A percentile compares a stretch with the other conserved stretches of the same genome.
These are phyloP conservation scores for Exophiala calicioides DNA, from an alignment of 2,329 filamentous ascomycete genomes.

Conservation along the genomic window DNA sequence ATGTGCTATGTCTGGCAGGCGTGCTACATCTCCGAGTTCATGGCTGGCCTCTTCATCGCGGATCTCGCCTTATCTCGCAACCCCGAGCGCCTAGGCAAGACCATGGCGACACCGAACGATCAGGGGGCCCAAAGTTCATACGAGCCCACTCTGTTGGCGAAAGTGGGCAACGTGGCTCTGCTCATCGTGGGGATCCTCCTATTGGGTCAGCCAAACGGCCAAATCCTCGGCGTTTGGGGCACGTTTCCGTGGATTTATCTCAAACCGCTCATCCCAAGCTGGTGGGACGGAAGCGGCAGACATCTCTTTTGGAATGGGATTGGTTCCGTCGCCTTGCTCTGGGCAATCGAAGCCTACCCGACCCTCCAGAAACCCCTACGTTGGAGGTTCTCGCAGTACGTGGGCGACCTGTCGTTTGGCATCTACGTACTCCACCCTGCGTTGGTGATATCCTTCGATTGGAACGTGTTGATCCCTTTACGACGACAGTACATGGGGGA, in stretches of 20 bases:
- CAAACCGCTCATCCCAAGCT: constrained; percentile 36
- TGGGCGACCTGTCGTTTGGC: constrained; percentile 14
- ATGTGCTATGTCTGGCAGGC: constrained; percentile 7
- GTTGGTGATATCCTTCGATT: not conserved
- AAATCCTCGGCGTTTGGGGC: not conserved
- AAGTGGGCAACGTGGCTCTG: not conserved
- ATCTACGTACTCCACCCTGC: constrained; percentile 13
- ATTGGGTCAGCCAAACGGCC: not conserved
- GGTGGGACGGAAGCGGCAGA: constrained; percentile 38
- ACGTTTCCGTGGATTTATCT: constrained; percentile 38
- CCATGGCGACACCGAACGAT: not conserved
- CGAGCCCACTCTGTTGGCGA: not conserved
- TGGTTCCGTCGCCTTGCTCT: constrained; percentile 2
- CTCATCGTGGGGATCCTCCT: not conserved
- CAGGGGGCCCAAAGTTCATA: not conserved
- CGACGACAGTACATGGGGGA: not conserved
- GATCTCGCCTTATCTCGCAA: constrained; percentile 10
- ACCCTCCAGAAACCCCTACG: constrained; percentile 3
- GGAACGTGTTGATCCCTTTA: not conserved
- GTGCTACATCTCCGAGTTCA: constrained; percentile 9
- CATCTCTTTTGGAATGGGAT: constrained; percentile 32
- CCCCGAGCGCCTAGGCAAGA: not conserved
- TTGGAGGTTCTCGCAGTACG: constrained; percentile 3
- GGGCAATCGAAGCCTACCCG: constrained; percentile 5
- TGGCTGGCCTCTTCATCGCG: constrained; percentile 16